phyloP scores from a whole-genome alignment of 306 rosid species.

The Rosa rugosa region DNA sequence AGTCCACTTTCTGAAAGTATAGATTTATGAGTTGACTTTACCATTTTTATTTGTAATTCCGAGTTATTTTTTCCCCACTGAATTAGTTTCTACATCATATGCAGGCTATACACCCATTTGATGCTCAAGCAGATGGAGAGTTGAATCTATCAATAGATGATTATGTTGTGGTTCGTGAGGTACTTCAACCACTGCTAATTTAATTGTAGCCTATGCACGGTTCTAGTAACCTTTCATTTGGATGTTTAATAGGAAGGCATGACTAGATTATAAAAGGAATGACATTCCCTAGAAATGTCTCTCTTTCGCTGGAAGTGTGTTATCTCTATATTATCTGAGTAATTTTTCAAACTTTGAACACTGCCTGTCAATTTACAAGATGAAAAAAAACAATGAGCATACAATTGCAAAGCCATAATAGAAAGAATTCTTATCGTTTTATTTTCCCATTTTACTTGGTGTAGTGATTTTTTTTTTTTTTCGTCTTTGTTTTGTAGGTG shows the following conservation, averaged over 20 bases:
- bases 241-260: neutral
- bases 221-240: neutral
- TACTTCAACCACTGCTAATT: slow-evolving; percentile 29
- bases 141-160: slow-evolving; percentile 73
- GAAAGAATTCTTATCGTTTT: neutral
- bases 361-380: neutral
- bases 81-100: slow-evolving; percentile 7
- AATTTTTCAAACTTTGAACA: neutral
- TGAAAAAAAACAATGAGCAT: neutral
- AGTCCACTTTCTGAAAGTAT: neutral
- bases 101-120: slow-evolving; percentile 86
- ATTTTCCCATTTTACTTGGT: neutral
- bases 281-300: neutral
- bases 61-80: neutral
- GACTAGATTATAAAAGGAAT: neutral
- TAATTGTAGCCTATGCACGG: neutral
- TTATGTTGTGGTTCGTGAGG: slow-evolving; percentile 81
- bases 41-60: neutral
- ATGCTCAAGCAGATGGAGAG: slow-evolving; percentile 88
- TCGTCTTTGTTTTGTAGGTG: slow-evolving; percentile 37
- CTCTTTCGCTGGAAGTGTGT: neutral
- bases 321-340: neutral
- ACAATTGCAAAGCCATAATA: neutral
- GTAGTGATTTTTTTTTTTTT: neutral
- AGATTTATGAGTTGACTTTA: neutral